Conservation (phyloP, 495 filamentous ascomycete genomes). For the Penicillium herquei region DNA sequence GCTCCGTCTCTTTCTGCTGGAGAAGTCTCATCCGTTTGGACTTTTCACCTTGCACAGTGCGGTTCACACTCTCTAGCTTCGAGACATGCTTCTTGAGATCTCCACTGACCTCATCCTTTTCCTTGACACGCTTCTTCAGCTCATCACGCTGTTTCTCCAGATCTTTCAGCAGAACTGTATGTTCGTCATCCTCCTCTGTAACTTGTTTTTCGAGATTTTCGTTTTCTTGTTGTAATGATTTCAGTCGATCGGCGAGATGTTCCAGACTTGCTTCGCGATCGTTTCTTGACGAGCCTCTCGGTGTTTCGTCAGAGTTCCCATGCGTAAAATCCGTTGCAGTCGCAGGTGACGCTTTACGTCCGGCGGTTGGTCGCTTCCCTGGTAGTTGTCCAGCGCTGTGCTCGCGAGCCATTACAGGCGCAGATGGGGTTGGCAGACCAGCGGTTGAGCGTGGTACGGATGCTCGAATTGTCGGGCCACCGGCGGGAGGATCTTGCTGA, state of each 20-base stretch:
- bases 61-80: slow-evolving; percentile 75
- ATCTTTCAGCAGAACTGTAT: slow-evolving; percentile 58
- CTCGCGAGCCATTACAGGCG: slow-evolving; percentile 62
- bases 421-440: slow-evolving; percentile 50
- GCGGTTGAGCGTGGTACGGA: slow-evolving; percentile 50
- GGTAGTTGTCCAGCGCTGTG: slow-evolving; percentile 54
- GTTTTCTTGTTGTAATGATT: slow-evolving; percentile 68
- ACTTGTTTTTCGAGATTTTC: slow-evolving; percentile 67
- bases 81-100: slow-evolving; percentile 58
- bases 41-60: slow-evolving; percentile 77
- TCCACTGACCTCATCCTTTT: slow-evolving; percentile 23
- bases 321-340: slow-evolving; percentile 52
- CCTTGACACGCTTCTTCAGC: slow-evolving; percentile 60
- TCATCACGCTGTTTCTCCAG: slow-evolving; percentile 67
- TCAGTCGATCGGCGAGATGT: slow-evolving; percentile 66
- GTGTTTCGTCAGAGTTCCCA: slow-evolving; percentile 34
- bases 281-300: slow-evolving; percentile 27
- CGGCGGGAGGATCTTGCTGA: slow-evolving; percentile 48
- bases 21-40: slow-evolving; percentile 69
- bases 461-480: slow-evolving; percentile 40
- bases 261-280: slow-evolving; percentile 47
- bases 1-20: slow-evolving; percentile 61
- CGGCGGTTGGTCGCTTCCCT: slow-evolving; percentile 64
- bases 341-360: slow-evolving; percentile 74
- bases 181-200: slow-evolving; percentile 69